Conservation (phyloP, 2,329 filamentous ascomycete species). For the Plenodomus lindquistii region DNA sequence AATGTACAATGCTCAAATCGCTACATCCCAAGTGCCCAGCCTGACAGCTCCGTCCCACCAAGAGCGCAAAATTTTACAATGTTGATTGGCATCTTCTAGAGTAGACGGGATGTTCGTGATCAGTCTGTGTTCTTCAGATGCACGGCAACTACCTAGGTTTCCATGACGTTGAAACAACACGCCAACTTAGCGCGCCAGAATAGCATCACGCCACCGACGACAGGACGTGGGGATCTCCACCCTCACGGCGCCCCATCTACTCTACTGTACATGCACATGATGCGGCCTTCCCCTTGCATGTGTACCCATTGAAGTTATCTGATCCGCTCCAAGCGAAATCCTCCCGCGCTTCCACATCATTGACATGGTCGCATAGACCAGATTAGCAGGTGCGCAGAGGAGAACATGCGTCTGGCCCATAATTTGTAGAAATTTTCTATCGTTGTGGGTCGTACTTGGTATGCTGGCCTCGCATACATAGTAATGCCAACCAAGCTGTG, state of each 20-base stretch:
- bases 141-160: no score
- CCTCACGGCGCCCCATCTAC: constrained; percentile 1
- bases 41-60: background rate
- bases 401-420: background rate
- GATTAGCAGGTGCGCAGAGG: background rate
- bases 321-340: constrained; percentile 28
- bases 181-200: background rate
- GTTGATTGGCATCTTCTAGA: background rate
- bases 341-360: background rate
- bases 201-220: constrained; percentile 9
- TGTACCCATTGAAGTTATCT: constrained; percentile 21
- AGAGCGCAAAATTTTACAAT: background rate
- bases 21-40: background rate
- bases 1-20: background rate
- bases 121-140: background rate
- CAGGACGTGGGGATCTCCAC: background rate
- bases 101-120: no score
- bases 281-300: constrained; percentile 15
- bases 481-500: background rate
- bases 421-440: background rate
- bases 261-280: no score
- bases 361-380: background rate
- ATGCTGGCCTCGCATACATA: background rate
- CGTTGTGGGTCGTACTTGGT: background rate
- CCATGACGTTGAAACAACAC: background rate